Base-by-base conservation (phyloP, 768 basidiomycete genomes). In the Glaciozyma martinii region DNA sequence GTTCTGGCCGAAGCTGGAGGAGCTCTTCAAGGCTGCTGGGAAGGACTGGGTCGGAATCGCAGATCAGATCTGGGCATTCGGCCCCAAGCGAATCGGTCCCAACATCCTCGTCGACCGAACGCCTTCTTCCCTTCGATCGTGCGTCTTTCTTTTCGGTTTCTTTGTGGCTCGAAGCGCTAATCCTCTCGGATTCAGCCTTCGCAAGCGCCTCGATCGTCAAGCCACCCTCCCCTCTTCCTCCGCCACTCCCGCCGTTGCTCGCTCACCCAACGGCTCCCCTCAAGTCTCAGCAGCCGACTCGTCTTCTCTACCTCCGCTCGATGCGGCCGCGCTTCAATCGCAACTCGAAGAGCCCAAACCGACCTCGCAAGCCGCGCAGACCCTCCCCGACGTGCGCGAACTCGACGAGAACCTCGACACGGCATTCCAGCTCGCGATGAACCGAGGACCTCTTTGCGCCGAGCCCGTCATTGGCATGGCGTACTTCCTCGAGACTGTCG, bases 381-480 rank as follows among this genome's bases (percentile, higher is more conserved):
- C 23, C 7, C 37, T 65, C 16, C 65, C 70, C 29, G 67, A 67
- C 27, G 63, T 69, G 16, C 62, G 72, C n/a, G 84, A 90, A 66
- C 89, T 97, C 66, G 86, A 92, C 70, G 84, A 84, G 61, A 81
- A 87, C 68, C 80, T 98, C 37, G 92, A 97, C 75, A 87, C 86
- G 6, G 94, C 93, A 3, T 99, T 99, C 77, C 93, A 95, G 77
- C 82, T 98, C 55, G 93, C 91, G 1, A 87, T 87, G 2, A 87
- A 91, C 75, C 90, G 93, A 76, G 95, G 95, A 0, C 94, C 95
- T 18, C 77, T 99, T 25, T 98, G 95, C 71, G 87, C 86, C 10
- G 95, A 99, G 76, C 95, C 95, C 3, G 84, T 97, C 12, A 87
- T 93, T 70, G 94, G 94, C 0, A 79, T 99, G 79, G 90, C 86